Percentiles rank a stretch among this genome's conserved stretches.
Conservation (phyloP, 768 basidiomycete genomes). For the Imleria badia region DNA sequence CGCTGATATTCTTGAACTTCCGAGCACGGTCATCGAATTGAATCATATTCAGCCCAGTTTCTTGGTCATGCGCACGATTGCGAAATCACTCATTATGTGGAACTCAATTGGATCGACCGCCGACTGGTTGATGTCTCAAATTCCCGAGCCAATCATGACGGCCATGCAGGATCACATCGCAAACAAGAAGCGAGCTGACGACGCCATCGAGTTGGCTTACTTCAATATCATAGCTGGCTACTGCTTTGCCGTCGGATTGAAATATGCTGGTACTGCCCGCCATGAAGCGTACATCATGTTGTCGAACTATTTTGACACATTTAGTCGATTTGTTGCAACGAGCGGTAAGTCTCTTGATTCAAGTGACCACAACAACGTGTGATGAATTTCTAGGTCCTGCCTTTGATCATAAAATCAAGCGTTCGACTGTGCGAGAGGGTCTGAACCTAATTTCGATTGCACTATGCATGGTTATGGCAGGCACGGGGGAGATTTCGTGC, state of each 20-base stretch:
- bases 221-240: conserved; percentile 89
- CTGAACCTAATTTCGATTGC: conserved; percentile 85
- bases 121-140: conserved; percentile 69
- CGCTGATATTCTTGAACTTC: conserved; percentile 81
- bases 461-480: conserved; percentile 94
- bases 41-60: conserved; percentile 89
- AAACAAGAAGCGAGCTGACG: conserved; percentile 51
- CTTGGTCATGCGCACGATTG: conserved; percentile 76
- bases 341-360: conserved; percentile 48
- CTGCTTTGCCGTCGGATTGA: conserved; percentile 89
- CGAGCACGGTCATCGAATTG: conserved; percentile 74
- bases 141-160: conserved; percentile 65
- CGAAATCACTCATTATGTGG: conserved; percentile 85
- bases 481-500: conserved; percentile 91
- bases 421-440: conserved; percentile 83
- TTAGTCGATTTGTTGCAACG: conserved; percentile 67
- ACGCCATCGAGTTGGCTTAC: conserved; percentile 84
- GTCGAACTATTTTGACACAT: conserved; percentile 77
- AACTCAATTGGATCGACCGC: conserved; percentile 65
- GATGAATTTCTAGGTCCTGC: conserved; percentile 51
- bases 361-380: not conserved
- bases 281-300: conserved; percentile 86
- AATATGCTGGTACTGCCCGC: conserved; percentile 91
- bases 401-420: conserved; percentile 87
- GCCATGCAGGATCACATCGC: conserved; percentile 54